A percentile compares a stretch with the other conserved stretches of the same genome.
Conservation (phyloP, 805 yeast species). For the Metschnikowia santaceciliae region DNA sequence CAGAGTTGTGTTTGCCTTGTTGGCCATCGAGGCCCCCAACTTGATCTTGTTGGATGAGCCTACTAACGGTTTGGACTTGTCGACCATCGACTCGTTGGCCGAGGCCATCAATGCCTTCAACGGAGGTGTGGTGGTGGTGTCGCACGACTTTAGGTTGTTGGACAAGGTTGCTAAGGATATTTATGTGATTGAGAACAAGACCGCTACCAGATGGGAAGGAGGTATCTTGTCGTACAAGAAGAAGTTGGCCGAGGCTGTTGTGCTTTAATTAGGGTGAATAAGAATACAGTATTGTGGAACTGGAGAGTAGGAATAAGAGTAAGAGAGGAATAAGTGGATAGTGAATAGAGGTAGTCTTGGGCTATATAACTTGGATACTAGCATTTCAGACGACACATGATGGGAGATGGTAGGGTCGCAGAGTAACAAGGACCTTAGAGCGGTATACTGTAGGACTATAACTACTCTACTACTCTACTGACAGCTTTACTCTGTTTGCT, state of each 20-base stretch:
- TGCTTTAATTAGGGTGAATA: slow-evolving; percentile 36
- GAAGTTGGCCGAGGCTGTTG: slow-evolving; percentile 88
- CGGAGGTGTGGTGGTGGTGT: slow-evolving; percentile 98
- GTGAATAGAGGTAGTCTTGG: too few species aligned
- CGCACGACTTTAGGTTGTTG: slow-evolving; percentile 97
- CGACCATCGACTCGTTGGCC: slow-evolving; percentile 96
- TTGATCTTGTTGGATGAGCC: slow-evolving; percentile 96
- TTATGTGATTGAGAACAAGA: slow-evolving; percentile 91
- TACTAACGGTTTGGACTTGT: slow-evolving; percentile 98
- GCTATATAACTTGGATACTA: too few species aligned
- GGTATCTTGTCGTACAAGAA: slow-evolving; percentile 87
- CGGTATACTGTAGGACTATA: too few species aligned
- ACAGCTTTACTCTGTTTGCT: too few species aligned
- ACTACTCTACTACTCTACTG: too few species aligned
- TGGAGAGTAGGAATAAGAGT: too few species aligned
- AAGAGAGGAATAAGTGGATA: too few species aligned
- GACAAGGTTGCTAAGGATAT: slow-evolving; percentile 98
- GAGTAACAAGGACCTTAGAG: too few species aligned
- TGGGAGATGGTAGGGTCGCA: too few species aligned
- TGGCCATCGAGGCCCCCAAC: slow-evolving; percentile 94
- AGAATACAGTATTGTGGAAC: not conserved
- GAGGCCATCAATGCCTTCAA: slow-evolving; percentile 90
- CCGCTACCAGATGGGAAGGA: slow-evolving; percentile 97
- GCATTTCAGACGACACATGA: too few species aligned
- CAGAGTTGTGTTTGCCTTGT: slow-evolving; percentile 93